Conservation (phyloP, 306 rosid genomes). For the Sphenostylis stenocarpa region DNA sequence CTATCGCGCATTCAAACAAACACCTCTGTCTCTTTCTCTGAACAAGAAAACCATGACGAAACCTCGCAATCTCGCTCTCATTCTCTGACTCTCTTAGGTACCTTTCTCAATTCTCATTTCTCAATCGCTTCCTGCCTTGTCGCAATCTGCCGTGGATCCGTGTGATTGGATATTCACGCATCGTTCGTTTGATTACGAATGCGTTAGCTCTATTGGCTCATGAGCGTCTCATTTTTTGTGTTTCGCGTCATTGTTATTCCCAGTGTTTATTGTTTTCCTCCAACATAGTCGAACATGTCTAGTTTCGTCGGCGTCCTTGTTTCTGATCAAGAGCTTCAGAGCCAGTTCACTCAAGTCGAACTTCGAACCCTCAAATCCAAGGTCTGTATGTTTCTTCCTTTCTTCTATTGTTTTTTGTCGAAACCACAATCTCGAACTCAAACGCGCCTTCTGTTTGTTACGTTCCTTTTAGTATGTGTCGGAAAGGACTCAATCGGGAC, state of each 20-base stretch:
- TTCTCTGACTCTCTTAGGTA: constrained; percentile 49
- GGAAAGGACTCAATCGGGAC: constrained; percentile 66
- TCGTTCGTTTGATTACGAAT: constrained; percentile 29
- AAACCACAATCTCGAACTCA: constrained; percentile 13
- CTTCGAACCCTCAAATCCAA: constrained; percentile 92
- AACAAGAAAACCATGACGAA: constrained; percentile 21
- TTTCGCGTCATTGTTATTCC: constrained; percentile 33
- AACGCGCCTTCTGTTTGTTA: constrained; percentile 33
- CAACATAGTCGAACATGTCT: constrained; percentile 66
- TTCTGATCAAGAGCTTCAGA: constrained; percentile 91
- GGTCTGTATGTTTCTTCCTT: constrained; percentile 39
- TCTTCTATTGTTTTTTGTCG: neutral
- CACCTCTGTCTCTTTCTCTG: constrained; percentile 14
- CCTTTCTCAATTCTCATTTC: constrained; percentile 27
- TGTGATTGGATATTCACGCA: constrained; percentile 25
- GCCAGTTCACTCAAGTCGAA: constrained; percentile 99
- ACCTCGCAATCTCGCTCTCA: constrained; percentile 25
- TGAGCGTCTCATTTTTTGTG: neutral
- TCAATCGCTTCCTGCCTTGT: neutral
- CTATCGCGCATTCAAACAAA: constrained; percentile 12
- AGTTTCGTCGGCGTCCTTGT: constrained; percentile 88
- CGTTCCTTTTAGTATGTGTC: constrained; percentile 64
- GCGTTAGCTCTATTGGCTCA: constrained; percentile 6
- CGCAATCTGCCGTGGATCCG: constrained; percentile 16
- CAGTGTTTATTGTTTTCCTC: constrained; percentile 31